Conservation (phyloP, 1,139 yeast species). For the Zygoascus sp. region DNA sequence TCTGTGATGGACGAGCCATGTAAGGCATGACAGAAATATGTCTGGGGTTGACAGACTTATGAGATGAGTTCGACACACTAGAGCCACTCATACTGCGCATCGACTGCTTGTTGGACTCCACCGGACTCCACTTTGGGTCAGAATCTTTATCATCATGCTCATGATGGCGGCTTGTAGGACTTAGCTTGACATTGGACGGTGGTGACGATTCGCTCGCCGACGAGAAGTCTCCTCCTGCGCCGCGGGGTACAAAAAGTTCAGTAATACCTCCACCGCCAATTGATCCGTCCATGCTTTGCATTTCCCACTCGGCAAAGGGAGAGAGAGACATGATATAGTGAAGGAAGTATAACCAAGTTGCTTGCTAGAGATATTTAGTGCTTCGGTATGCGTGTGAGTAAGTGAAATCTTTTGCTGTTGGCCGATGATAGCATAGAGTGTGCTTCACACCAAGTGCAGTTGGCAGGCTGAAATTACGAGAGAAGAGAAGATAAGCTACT, state of each 20-base stretch:
- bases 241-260: background rate
- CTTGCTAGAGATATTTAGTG: background rate
- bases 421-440: too few relatives aligned
- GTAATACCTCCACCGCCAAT: constrained; percentile 5
- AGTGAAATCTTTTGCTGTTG: too few relatives aligned
- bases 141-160: background rate
- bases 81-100: background rate
- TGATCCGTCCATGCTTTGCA: constrained; percentile 11
- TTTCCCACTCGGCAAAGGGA: constrained; percentile 9
- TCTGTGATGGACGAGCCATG: background rate
- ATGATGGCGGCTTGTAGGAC: background rate
- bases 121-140: background rate
- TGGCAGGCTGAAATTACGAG: background rate
- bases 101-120: too few relatives aligned
- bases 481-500: background rate
- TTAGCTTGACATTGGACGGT: background rate
- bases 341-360: too few relatives aligned
- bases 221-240: background rate
- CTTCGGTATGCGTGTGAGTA: background rate
- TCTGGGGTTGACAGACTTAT: background rate
- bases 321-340: constrained; percentile 1
- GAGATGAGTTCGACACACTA: background rate
- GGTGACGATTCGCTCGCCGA: background rate
- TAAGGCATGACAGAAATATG: background rate
- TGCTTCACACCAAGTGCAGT: too few relatives aligned